phyloP scores from a whole-genome alignment of 169 alveolate genomes.

The Toxoplasma gondii region DNA sequence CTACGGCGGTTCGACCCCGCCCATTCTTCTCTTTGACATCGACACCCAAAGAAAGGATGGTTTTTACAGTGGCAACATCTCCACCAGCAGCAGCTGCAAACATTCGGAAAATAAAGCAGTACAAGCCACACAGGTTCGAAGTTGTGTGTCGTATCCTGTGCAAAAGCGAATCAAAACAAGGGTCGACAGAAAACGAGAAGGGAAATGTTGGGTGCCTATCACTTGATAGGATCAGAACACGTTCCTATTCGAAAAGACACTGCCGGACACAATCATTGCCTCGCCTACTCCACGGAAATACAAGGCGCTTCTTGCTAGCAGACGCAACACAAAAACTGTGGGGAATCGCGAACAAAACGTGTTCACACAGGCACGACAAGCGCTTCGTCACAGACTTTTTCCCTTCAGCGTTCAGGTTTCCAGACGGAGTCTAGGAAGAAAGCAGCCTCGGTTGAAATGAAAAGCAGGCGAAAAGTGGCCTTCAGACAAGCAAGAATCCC shows the following conservation, averaged over 20 bases:
- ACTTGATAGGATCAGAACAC: neutral
- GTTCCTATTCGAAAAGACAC: neutral
- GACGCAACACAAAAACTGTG: too few species aligned
- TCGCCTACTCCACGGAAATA: too few species aligned
- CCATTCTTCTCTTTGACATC: slow-evolving; percentile 26
- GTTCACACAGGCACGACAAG: too few species aligned
- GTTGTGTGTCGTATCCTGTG: neutral
- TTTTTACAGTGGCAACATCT: slow-evolving; percentile 16
- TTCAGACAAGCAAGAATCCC: too few species aligned
- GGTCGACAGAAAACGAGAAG: neutral
- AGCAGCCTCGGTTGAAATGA: too few species aligned
- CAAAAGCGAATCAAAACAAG: neutral
- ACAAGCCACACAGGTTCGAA: neutral
- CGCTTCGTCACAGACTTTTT: too few species aligned
- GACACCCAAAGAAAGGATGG: slow-evolving; percentile 40
- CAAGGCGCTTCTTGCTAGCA: too few species aligned
- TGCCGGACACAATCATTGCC: too few species aligned
- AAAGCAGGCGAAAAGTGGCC: too few species aligned
- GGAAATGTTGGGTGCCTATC: neutral
- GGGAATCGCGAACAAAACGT: too few species aligned
- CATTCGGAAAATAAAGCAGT: neutral
- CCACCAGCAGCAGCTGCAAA: slow-evolving; percentile 66
- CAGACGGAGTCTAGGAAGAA: too few species aligned
- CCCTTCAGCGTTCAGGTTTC: too few species aligned
- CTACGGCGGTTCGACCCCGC: slow-evolving; percentile 55